Evolutionary conservation across 176 grass and related monocot species (phyloP).

Genomic region (Triticum turgidum): DNA sequence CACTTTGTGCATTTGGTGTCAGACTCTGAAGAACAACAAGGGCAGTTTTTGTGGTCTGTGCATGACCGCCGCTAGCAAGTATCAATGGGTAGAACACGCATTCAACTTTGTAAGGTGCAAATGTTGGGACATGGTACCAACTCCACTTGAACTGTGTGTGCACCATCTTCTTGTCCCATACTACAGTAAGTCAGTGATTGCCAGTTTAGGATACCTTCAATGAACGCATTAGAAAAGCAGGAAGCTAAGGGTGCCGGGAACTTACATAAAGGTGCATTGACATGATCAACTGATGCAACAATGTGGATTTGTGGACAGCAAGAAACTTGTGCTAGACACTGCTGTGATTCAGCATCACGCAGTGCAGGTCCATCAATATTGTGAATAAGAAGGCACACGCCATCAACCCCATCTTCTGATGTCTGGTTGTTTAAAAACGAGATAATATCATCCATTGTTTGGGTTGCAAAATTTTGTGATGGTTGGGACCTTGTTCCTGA

Average conservation of each 20-base stretch:
- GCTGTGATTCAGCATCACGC: conserved; percentile 80
- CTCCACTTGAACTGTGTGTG: conserved; percentile 84
- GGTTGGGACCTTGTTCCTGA: conserved; percentile 53
- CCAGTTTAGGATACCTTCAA: conserved; percentile 28
- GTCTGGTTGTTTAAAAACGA: conserved; percentile 64
- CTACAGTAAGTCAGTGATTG: conserved; percentile 42
- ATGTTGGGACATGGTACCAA: conserved; percentile 88
- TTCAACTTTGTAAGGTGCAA: conserved; percentile 83
- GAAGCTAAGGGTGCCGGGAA: conserved; percentile 22
- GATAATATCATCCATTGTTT: conserved; percentile 73
- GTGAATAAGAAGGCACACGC: conserved; percentile 76
- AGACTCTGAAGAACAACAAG: conserved; percentile 86
- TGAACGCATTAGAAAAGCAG: not conserved
- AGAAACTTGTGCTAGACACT: conserved; percentile 73
- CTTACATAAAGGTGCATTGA: conserved; percentile 92
- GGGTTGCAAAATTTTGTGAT: conserved; percentile 51
- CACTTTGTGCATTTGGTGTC: conserved; percentile 95
- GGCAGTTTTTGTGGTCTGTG: conserved; percentile 86
- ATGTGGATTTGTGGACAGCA: conserved; percentile 66
- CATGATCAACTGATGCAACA: conserved; percentile 85
- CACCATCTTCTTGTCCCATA: conserved; percentile 99
- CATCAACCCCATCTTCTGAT: conserved; percentile 39
- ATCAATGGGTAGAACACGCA: conserved; percentile 79
- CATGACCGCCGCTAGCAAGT: conserved; percentile 69
- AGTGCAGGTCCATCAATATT: conserved; percentile 90